Percentiles rank a stretch among this genome's conserved stretches.
These are phyloP conservation scores for Glaciozyma antarctica DNA, from an alignment of 768 basidiomycete genomes.

Conservation along the genomic window DNA sequence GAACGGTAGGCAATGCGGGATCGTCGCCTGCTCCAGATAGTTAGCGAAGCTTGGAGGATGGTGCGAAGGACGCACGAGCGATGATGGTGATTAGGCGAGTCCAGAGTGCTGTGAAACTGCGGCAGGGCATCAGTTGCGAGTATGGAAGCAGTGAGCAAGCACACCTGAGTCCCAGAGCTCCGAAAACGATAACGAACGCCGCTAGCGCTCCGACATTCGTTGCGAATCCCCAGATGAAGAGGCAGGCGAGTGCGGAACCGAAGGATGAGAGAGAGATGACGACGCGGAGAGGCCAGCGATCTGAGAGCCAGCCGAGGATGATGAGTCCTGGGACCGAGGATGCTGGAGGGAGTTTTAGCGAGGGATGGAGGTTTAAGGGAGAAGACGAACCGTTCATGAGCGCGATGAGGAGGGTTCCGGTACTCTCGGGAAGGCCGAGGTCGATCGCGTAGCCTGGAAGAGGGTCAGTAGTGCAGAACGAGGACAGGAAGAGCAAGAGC, in stretches of 20 bases:
- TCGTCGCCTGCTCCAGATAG: background rate
- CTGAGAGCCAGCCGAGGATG: background rate
- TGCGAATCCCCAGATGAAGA: background rate
- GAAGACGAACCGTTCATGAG: background rate
- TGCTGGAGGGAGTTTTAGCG: background rate
- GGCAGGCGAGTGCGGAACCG: background rate
- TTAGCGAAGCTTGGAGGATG: background rate
- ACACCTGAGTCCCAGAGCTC: background rate
- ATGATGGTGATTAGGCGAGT: background rate
- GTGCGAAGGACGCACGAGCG: background rate
- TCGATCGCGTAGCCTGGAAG: background rate
- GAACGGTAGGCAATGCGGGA: background rate
- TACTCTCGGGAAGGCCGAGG: background rate
- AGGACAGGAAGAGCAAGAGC: background rate
- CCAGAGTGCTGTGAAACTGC: background rate
- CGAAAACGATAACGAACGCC: background rate
- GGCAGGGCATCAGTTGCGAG: background rate
- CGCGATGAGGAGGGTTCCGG: background rate
- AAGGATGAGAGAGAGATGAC: background rate
- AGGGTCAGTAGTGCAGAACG: background rate
- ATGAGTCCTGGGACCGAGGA: background rate
- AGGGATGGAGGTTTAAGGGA: background rate
- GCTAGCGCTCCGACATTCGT: background rate
- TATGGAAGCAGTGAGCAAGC: background rate
- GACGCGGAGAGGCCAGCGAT: background rate